phyloP scores from a whole-genome alignment of 345 rosid genomes.

The Streptanthus diversifolius region DNA sequence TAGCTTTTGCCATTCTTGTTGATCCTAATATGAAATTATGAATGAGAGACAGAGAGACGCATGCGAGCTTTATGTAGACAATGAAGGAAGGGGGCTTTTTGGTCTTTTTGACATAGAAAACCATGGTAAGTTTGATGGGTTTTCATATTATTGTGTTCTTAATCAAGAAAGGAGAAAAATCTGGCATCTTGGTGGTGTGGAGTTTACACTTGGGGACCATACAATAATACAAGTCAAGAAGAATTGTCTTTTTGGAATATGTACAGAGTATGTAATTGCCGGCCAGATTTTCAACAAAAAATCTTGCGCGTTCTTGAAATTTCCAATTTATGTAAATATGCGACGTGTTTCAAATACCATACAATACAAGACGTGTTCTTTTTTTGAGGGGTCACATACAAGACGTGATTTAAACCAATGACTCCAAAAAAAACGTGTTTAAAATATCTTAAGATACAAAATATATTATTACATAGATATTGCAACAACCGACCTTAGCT shows the following conservation, averaged over 20 bases:
- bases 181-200: background rate
- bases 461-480: background rate
- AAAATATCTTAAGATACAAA: background rate
- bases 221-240: constrained; percentile 11
- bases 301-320: background rate
- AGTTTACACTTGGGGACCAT: constrained; percentile 23
- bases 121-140: background rate
- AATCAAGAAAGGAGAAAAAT: background rate
- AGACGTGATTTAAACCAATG: too few relatives aligned
- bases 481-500: constrained; percentile 77
- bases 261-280: background rate
- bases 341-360: background rate
- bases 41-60: constrained; percentile 10
- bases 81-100: background rate
- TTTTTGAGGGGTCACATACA: too few relatives aligned
- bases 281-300: background rate
- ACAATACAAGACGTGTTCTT: too few relatives aligned
- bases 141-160: background rate
- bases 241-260: background rate
- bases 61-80: constrained; percentile 20
- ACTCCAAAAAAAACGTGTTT: background rate
- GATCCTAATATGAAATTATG: constrained; percentile 10
- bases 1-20: constrained; percentile 46
- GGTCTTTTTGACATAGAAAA: background rate
- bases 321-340: background rate